These are phyloP conservation scores for Solanum chaucha DNA, from an alignment of 257 asterid species.

Conservation along the genomic window DNA sequence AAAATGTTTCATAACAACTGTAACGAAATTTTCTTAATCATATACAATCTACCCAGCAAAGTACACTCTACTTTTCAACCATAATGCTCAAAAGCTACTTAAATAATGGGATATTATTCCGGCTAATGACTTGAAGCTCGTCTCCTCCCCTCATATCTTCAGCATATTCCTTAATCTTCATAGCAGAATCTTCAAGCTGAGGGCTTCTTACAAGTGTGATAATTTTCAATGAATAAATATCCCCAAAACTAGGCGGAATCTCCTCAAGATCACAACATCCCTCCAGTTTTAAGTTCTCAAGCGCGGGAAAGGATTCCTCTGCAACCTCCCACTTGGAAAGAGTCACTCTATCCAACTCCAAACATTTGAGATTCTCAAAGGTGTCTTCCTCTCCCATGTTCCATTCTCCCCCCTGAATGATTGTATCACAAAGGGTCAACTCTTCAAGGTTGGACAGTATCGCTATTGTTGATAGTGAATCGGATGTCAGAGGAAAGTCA, in stretches of 20 bases:
- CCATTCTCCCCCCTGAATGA: not conserved
- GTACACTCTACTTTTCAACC: too few relatives aligned
- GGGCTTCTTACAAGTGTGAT: accelerated
- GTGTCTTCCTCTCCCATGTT: not conserved
- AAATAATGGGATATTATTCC: not conserved
- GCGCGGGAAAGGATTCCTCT: not conserved
- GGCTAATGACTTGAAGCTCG: not conserved
- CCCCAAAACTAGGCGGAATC: not conserved
- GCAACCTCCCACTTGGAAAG: not conserved
- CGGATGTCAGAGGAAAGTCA: not conserved
- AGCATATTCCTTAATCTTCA: not conserved
- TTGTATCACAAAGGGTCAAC: accelerated
- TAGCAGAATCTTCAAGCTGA: not conserved
- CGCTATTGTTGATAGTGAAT: not conserved
- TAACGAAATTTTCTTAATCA: too few relatives aligned
- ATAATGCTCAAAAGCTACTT: not conserved
- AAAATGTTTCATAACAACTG: too few relatives aligned
- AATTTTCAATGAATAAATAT: not conserved
- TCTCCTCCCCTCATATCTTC: not conserved
- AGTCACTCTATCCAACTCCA: accelerated
- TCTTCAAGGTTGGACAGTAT: not conserved
- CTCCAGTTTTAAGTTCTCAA: not conserved
- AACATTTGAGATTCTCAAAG: not conserved
- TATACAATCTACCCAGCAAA: too few relatives aligned
- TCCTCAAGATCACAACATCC: accelerated